phyloP scores from a whole-genome alignment of 1,284 basidiomycete genomes.

The Microbotryum lychnidis-dioicae region DNA sequence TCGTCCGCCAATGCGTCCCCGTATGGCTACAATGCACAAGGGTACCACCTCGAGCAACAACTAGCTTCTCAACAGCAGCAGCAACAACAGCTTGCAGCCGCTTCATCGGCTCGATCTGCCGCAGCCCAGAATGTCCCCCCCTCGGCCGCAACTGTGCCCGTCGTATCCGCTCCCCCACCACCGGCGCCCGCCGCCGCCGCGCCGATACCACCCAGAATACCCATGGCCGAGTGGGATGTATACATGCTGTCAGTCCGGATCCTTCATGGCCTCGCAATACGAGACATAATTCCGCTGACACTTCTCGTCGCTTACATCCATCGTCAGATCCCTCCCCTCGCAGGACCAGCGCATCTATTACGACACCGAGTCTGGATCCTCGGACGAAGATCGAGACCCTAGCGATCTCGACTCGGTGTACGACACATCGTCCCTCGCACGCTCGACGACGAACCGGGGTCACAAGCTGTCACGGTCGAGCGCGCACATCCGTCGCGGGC shows the following conservation, averaged over 20 bases:
- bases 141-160: background rate
- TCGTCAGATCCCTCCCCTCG: conserved; percentile 18
- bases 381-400: background rate
- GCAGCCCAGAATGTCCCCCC: background rate
- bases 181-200: background rate
- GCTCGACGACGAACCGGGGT: conserved; percentile 31
- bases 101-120: background rate
- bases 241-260: conserved; percentile 8
- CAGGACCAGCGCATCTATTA: conserved; percentile 27
- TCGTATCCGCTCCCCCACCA: background rate
- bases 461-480: conserved; percentile 29
- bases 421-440: background rate
- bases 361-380: conserved; percentile 4
- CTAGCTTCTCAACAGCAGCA: background rate
- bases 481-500: conserved; percentile 22
- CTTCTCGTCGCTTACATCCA: background rate
- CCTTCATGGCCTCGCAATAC: background rate
- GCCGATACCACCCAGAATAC: conserved; percentile 1
- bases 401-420: background rate
- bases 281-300: background rate
- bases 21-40: too few relatives aligned
- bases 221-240: conserved; percentile 10
- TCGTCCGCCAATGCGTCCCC: too few relatives aligned
- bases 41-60: background rate
- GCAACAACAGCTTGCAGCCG: background rate